Percentiles rank a stretch among this genome's conserved stretches.
Evolutionary conservation across 1,284 basidiomycete species (phyloP).

Genomic region (Ganoderma lucidum): DNA sequence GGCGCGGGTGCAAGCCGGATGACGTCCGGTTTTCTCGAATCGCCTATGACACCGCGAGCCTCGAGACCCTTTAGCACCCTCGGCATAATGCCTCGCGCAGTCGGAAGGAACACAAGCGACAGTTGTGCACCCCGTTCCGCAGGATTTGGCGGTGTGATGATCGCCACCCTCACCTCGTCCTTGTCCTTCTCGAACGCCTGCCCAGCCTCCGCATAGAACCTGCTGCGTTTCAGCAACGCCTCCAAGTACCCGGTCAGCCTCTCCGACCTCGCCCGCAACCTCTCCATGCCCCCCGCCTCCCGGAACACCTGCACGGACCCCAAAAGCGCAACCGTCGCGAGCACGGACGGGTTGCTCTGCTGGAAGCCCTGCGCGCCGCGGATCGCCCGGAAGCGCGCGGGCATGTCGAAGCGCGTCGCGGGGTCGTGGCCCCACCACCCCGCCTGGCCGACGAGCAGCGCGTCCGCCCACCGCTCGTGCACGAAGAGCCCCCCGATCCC

Average conservation of each 20-base stretch:
- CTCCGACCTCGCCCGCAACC: slow-evolving; percentile 75
- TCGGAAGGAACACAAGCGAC: slow-evolving; percentile 81
- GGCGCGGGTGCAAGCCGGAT: slow-evolving; percentile 87
- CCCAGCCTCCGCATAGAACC: slow-evolving; percentile 63
- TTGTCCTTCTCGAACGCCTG: slow-evolving; percentile 43
- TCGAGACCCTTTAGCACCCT: slow-evolving; percentile 69
- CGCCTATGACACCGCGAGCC: slow-evolving; percentile 83
- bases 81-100: slow-evolving; percentile 72
- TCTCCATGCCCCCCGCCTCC: slow-evolving; percentile 75
- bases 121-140: slow-evolving; percentile 85
- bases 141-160: slow-evolving; percentile 82
- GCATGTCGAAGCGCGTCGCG: slow-evolving; percentile 92
- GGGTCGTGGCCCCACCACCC: slow-evolving; percentile 99
- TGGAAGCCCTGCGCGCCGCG: slow-evolving; percentile 95
- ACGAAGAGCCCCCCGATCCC: slow-evolving; percentile 94
- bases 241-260: slow-evolving; percentile 80
- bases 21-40: slow-evolving; percentile 90
- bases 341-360: slow-evolving; percentile 90
- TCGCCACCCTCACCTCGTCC: slow-evolving; percentile 71
- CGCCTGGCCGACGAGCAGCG: slow-evolving; percentile 60
- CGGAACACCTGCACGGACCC: slow-evolving; percentile 87
- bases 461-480: slow-evolving; percentile 82
- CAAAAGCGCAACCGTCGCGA: slow-evolving; percentile 82
- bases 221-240: slow-evolving; percentile 63
- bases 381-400: slow-evolving; percentile 82